A percentile compares a stretch with the other conserved stretches of the same genome.
Conservation (phyloP, 768 basidiomycete genomes). For the Lactarius trivialis region DNA sequence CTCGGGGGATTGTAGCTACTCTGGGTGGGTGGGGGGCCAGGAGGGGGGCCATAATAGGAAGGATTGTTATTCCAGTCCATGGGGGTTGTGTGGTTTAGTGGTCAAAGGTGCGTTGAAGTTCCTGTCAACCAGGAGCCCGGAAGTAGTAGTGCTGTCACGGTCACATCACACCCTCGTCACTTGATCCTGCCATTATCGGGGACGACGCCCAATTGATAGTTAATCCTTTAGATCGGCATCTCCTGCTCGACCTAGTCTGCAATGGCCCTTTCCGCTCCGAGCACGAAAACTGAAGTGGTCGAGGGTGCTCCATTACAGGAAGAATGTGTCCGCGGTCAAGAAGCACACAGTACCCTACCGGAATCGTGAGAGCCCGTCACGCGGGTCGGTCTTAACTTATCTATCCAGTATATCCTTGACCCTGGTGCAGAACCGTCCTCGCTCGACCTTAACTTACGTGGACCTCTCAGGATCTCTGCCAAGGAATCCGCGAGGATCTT, state of each 20-base stretch:
- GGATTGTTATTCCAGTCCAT: constrained; percentile 13
- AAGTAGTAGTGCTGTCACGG: not conserved
- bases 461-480: not conserved
- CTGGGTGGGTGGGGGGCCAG: constrained; percentile 8
- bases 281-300: not conserved
- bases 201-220: not conserved
- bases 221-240: not conserved
- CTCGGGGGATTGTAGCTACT: not conserved
- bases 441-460: not conserved
- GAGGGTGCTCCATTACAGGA: not conserved
- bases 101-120: not conserved
- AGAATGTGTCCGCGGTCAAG: not conserved
- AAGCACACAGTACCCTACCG: not conserved
- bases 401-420: constrained; percentile 4
- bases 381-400: constrained; percentile 51
- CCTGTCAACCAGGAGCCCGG: not conserved
- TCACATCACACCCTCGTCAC: not conserved
- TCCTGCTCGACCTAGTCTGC: not conserved
- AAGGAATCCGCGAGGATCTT: constrained; percentile 6
- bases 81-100: not conserved
- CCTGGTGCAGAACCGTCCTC: not conserved
- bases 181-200: too few species aligned
- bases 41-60: constrained; percentile 8
- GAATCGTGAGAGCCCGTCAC: not conserved
- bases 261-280: not conserved